These are phyloP conservation scores for Neofusicoccum sp. DNA, from an alignment of 2,329 filamentous ascomycete species.

Conservation along the genomic window DNA sequence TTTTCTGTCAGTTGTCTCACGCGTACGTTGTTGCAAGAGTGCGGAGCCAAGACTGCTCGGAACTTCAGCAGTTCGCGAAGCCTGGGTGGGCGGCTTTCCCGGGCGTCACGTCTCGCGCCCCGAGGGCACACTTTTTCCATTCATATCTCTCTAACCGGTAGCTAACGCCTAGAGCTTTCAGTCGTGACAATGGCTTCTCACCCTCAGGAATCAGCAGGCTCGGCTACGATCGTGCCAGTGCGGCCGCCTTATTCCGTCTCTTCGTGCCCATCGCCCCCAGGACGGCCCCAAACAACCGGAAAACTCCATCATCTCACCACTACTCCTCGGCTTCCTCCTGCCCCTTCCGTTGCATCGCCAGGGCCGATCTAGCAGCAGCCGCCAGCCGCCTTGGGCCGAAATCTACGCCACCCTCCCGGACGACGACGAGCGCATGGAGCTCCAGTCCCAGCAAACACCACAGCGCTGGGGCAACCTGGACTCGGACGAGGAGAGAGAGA, in stretches of 20 bases:
- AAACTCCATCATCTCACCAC: background rate
- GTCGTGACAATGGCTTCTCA: background rate
- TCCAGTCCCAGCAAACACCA: too few relatives aligned
- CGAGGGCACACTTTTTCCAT: background rate
- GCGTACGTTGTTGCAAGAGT: background rate
- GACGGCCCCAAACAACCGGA: background rate
- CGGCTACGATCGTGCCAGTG: background rate
- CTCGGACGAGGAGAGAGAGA: too few relatives aligned
- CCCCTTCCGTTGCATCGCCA: too few relatives aligned
- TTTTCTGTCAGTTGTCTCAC: too few relatives aligned
- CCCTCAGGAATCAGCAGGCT: background rate
- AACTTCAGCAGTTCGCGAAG: slow-evolving; percentile 1
- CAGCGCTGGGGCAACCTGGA: too few relatives aligned
- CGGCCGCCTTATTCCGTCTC: background rate
- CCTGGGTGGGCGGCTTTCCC: background rate
- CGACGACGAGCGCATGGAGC: too few relatives aligned
- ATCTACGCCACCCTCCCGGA: too few relatives aligned
- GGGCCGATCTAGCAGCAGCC: too few relatives aligned
- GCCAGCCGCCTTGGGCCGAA: too few relatives aligned
- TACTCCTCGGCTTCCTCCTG: too few relatives aligned
- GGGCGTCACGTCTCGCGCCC: background rate
- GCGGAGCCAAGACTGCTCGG: slow-evolving; percentile 1
- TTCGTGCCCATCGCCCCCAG: background rate
- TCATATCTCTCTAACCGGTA: background rate
- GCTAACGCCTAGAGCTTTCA: background rate